Evolutionary conservation across 352 stramenopile species (phyloP).

Genomic region (Phytophthora crassamura): DNA sequence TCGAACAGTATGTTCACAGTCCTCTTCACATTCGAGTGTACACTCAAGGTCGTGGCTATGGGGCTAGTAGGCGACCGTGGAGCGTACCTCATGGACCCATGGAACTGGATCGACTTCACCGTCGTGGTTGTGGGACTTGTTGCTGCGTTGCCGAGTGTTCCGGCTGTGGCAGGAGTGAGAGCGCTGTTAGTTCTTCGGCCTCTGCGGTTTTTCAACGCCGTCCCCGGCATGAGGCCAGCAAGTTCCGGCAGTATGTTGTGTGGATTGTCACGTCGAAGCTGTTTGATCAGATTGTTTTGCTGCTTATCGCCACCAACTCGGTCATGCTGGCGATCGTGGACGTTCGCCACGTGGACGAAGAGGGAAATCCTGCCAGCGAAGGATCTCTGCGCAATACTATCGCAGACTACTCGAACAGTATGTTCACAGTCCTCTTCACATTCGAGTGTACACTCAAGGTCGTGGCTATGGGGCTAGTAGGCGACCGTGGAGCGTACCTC

Average conservation of each 20-base stretch:
- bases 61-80: constrained; percentile 67
- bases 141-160: constrained; percentile 50
- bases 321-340: constrained; percentile 80
- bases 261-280: constrained; percentile 56
- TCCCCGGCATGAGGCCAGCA: constrained; percentile 51
- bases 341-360: constrained; percentile 47
- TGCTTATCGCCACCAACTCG: constrained; percentile 82
- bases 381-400: constrained; percentile 56
- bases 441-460: constrained; percentile 91
- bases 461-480: constrained; percentile 80
- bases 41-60: constrained; percentile 90
- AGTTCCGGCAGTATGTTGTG: constrained; percentile 49
- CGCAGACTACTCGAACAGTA: constrained; percentile 51
- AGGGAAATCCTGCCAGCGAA: constrained; percentile 42
- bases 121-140: constrained; percentile 79
- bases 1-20: constrained; percentile 55
- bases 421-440: constrained; percentile 76
- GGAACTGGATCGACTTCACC: constrained; percentile 92
- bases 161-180: constrained; percentile 45
- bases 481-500: constrained; percentile 71
- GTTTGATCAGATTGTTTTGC: constrained; percentile 81
- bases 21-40: constrained; percentile 87
- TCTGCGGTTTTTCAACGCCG: constrained; percentile 56
- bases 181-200: constrained; percentile 49
- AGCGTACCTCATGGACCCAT: constrained; percentile 82